These are phyloP conservation scores for Eucalyptus sp. DNA, from an alignment of 345 rosid genomes.

Conservation along the genomic window DNA sequence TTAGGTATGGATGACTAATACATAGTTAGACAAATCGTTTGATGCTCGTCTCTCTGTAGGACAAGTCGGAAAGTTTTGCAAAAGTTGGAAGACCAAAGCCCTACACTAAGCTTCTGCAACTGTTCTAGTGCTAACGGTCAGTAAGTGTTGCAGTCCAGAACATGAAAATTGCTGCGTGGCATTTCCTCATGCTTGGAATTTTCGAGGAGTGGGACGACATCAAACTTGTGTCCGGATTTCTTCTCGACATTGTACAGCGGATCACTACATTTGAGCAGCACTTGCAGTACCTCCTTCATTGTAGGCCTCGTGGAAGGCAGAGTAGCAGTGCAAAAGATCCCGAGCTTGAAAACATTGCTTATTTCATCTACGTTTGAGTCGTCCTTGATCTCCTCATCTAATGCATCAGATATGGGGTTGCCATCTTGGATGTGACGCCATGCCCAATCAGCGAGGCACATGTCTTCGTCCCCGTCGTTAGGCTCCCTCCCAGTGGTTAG, in stretches of 20 bases:
- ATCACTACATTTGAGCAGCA: constrained; percentile 3
- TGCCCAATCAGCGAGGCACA: constrained; percentile 55
- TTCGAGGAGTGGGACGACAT: constrained; percentile 1
- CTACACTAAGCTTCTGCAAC: neutral
- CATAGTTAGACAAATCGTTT: neutral
- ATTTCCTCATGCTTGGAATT: neutral
- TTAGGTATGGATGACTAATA: neutral
- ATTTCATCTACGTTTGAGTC: constrained; percentile 19
- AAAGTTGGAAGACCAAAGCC: neutral
- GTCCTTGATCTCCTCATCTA: constrained; percentile 31
- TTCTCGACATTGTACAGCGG: neutral
- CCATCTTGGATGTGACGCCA: constrained; percentile 26
- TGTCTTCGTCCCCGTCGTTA: constrained; percentile 30
- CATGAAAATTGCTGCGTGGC: neutral
- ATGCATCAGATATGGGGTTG: constrained; percentile 6
- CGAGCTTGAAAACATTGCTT: constrained; percentile 36
- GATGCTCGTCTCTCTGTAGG: neutral
- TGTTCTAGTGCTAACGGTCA: neutral
- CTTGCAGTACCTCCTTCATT: constrained; percentile 38
- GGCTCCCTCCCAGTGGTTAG: constrained; percentile 49
- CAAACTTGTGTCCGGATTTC: neutral
- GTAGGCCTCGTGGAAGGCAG: constrained; percentile 34
- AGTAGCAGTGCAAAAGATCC: constrained; percentile 37
- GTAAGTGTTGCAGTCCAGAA: neutral
- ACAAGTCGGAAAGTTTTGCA: neutral